phyloP scores from a whole-genome alignment of 768 basidiomycete species.

The Rhizopogon rudus region DNA sequence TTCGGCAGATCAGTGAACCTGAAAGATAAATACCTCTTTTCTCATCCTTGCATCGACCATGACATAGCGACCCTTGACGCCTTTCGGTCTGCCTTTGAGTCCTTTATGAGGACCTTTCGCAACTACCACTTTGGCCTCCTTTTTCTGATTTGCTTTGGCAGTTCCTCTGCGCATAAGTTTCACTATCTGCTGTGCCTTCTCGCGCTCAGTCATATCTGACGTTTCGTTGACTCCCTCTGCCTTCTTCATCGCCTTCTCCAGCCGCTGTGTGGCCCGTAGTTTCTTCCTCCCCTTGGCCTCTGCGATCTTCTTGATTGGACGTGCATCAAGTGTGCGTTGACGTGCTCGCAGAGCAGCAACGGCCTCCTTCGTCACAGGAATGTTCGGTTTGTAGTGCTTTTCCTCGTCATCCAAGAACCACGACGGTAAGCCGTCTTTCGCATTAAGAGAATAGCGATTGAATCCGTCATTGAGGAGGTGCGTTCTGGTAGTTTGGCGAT shows the following conservation, averaged over 20 bases:
- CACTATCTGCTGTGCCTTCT: slow-evolving; percentile 91
- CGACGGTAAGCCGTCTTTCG: slow-evolving; percentile 85
- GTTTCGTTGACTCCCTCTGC: slow-evolving; percentile 90
- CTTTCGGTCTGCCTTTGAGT: slow-evolving; percentile 88
- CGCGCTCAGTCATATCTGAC: slow-evolving; percentile 87
- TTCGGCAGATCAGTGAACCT: background rate
- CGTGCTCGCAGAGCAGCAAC: slow-evolving; percentile 79
- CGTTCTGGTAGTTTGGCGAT: slow-evolving; percentile 84
- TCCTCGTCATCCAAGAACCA: slow-evolving; percentile 99
- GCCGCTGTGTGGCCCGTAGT: slow-evolving; percentile 73
- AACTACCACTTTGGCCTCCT: slow-evolving; percentile 82
- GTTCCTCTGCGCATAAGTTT: slow-evolving; percentile 84
- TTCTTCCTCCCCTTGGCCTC: slow-evolving; percentile 99
- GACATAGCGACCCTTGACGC: slow-evolving; percentile 90
- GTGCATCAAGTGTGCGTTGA: slow-evolving; percentile 90
- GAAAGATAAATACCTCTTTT: slow-evolving; percentile 61
- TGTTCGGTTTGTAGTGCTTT: slow-evolving; percentile 88
- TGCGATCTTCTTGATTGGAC: slow-evolving; percentile 98
- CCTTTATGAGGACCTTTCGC: slow-evolving; percentile 90
- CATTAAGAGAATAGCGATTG: slow-evolving; percentile 86
- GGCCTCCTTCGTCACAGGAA: slow-evolving; percentile 97
- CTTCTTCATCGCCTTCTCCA: slow-evolving; percentile 94
- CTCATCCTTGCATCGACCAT: slow-evolving; percentile 95
- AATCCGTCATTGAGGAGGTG: slow-evolving; percentile 93
- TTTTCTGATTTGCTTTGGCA: slow-evolving; percentile 61